phyloP scores from a whole-genome alignment of 2,329 filamentous ascomycete genomes.

The Fusarium liriodendri region DNA sequence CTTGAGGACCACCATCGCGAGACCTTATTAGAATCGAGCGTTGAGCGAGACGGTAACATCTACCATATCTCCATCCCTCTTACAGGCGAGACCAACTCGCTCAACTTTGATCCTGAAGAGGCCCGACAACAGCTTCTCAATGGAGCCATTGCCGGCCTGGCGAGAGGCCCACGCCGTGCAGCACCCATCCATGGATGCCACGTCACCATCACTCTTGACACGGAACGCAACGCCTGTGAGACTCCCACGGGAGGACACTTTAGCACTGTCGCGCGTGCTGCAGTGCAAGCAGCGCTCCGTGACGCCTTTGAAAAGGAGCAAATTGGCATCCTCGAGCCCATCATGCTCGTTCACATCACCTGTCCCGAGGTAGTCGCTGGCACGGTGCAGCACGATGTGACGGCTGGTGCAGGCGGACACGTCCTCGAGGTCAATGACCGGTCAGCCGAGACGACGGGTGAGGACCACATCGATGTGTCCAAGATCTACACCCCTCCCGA shows the following conservation, averaged over 20 bases:
- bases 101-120: constrained; percentile 61
- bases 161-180: constrained; percentile 82
- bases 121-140: constrained; percentile 75
- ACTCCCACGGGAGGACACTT: constrained; percentile 77
- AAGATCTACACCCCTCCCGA: constrained; percentile 90
- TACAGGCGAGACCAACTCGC: constrained; percentile 59
- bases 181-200: constrained; percentile 84
- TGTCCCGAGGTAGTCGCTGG: constrained; percentile 87
- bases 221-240: constrained; percentile 61
- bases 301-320: constrained; percentile 65
- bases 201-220: constrained; percentile 77
- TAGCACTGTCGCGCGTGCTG: constrained; percentile 69
- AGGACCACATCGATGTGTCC: constrained; percentile 70
- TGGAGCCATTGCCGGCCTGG: constrained; percentile 84
- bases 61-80: constrained; percentile 66
- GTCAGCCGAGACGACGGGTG: constrained; percentile 53
- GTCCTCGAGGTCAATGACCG: constrained; percentile 76
- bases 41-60: constrained; percentile 77
- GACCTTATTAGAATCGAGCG: constrained; percentile 53
- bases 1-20: constrained; percentile 58
- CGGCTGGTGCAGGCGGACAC: constrained; percentile 76
- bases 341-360: constrained; percentile 90
- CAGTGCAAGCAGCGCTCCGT: constrained; percentile 76
- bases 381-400: constrained; percentile 84
- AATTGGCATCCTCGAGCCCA: constrained; percentile 85